Evolutionary conservation across 129 eudicot genomes (phyloP), one percentile per base, ranked within the genome.

Genomic region (Saposhnikovia divaricata): DNA sequence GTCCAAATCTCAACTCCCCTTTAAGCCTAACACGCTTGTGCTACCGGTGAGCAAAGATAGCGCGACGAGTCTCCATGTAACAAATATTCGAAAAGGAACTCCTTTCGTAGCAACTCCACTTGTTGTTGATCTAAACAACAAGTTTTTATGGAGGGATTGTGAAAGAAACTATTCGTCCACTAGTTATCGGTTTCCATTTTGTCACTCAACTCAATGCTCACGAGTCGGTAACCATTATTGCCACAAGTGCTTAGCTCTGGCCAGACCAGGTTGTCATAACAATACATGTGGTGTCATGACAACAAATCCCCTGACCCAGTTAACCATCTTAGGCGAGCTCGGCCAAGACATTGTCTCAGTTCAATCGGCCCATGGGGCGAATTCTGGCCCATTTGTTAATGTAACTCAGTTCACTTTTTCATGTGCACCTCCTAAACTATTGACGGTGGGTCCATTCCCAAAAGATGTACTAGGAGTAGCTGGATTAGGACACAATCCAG

Each of bases 211-310:
- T 47, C 84, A 72, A 11, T 89, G 92, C 53, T 19, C 84, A 4
- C 40, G 55, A 16, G 85, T 82, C 12, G 76, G 83, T 3, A 70
- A 70, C 11, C 87, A 81, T 46, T 83, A 66, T 34, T 89, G 90
- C 81, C 76, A 82, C 81, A 86, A 85, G 28, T 82, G 90, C 68
- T 25, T 50, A 12, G 31, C 81, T 78, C 44, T 39, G 0, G 79
- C 82, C 15, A 27, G 83, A 16, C 90, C 92, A 0, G 85, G 86
- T 25, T 89, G 92, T 81, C 92, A 89, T 28, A 83, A 85, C 81
- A 83, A 89, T 78, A 84, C 90, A 0, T 89, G 92, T 63, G 90
- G 85, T 6, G 81, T 84, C 55, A 42, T 74, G 3, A n/a, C 77
- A 18, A 78, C 78, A 9, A 89, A 89, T 74, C 90, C 90, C 2